Base-by-base conservation (phyloP, 225 moss, liverwort and hornwort genomes). In the Rhytidiadelphus loreus region DNA sequence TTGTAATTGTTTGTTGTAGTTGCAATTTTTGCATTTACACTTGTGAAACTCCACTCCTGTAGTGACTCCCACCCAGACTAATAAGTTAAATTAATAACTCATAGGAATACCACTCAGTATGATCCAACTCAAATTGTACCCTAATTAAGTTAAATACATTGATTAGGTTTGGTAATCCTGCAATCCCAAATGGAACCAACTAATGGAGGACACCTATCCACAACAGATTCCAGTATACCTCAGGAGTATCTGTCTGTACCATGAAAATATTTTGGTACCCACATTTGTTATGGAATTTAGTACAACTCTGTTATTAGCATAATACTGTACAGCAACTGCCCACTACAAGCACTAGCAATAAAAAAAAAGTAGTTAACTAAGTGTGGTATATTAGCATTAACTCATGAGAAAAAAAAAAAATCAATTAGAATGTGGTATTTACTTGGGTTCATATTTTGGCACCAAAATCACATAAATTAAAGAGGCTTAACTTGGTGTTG, bases 211-310 rank as follows among this genome's bases (percentile, higher is more conserved):
- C 86, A 14, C 14, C 41, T 55, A 66, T 57, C 78, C 48, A 14
- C 14, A 91, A 68, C 77, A 69, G 39, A 86, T 62, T 88, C 57
- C 46, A 48, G 56, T 55, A 77, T 46, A 23, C 19, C 37, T 0
- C n/a, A n/a, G n/a, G 0, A 83, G 83, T 89, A 89, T 91, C 80
- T 89, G 89, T 91, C 80, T 89, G 89, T 89, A 91, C 87, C 23
- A 58, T 32, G 65, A 74, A 43, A 43, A 43, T 80, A 75, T 57
- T 57, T 37, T 21, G 6, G 62, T 63, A 77, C 86, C 53, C 77
- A 32, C 7, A 41, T 77, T 64, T 64, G 63, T 77, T 86, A 86
- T 46, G 30, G 58, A 75, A 84, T 56, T 39, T 23, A 39, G 86
- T 83, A 91, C 88, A 69, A 70, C 21, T 76, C 55, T 29, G 86